Evolutionary conservation across 1,284 basidiomycete genomes (phyloP).

Genomic region (Cryptococcus amylolentus): DNA sequence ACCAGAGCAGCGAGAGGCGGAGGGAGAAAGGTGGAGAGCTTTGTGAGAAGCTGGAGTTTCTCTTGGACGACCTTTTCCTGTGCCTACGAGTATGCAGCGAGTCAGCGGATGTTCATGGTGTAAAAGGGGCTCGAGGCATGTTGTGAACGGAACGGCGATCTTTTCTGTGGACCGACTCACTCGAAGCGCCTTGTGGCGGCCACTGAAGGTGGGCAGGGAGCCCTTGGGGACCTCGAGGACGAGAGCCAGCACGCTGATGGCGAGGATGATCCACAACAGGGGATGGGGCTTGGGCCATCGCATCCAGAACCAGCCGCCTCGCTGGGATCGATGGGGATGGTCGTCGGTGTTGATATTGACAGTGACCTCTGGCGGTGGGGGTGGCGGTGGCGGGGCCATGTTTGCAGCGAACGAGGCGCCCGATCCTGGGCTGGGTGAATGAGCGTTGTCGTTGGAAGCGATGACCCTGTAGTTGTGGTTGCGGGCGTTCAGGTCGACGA

Average conservation of each 20-base stretch:
- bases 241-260: slow-evolving; percentile 31
- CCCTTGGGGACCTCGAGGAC: slow-evolving; percentile 45
- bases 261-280: slow-evolving; percentile 40
- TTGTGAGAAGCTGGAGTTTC: slow-evolving; percentile 32
- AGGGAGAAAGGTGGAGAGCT: slow-evolving; percentile 40
- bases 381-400: too few relatives aligned
- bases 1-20: slow-evolving; percentile 37
- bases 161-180: slow-evolving; percentile 22
- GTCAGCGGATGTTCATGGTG: background rate
- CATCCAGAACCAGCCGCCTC: slow-evolving; percentile 1
- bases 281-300: slow-evolving; percentile 32
- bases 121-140: background rate
- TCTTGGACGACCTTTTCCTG: slow-evolving; percentile 38
- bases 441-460: too few relatives aligned
- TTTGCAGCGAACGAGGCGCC: too few relatives aligned
- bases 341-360: too few relatives aligned
- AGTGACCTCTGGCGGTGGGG: too few relatives aligned
- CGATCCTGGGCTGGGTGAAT: too few relatives aligned
- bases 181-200: slow-evolving; percentile 38
- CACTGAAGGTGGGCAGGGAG: slow-evolving; percentile 39
- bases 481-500: background rate
- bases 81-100: slow-evolving; percentile 16
- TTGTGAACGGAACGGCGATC: background rate
- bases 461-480: background rate
- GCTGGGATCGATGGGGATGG: background rate